Percentiles rank a stretch among this genome's conserved stretches.
phyloP scores from a whole-genome alignment of 192 early-diverging fungal genomes.

The Podila epigama region DNA sequence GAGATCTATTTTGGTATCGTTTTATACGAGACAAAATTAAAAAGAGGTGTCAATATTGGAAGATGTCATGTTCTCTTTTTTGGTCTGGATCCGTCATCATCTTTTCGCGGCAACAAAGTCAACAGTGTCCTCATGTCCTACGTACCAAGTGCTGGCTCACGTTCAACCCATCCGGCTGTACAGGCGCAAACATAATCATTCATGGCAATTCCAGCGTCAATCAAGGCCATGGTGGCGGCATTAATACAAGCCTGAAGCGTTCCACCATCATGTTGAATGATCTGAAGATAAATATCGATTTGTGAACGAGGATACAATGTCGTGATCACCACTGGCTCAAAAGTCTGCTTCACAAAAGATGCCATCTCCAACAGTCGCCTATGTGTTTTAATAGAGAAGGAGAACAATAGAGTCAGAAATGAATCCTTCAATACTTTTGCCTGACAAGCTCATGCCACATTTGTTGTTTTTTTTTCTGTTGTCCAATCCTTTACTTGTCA shows the following conservation, averaged over 20 bases:
- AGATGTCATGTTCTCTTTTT: background rate
- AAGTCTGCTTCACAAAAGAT: slow-evolving; percentile 85
- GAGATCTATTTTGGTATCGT: slow-evolving; percentile 63
- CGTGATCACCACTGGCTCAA: slow-evolving; percentile 86
- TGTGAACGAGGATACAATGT: slow-evolving; percentile 85
- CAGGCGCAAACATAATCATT: slow-evolving; percentile 87
- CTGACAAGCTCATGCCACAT: background rate
- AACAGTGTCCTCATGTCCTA: background rate
- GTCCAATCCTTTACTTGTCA: slow-evolving; percentile 89
- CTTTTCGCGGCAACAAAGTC: background rate
- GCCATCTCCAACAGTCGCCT: slow-evolving; percentile 88
- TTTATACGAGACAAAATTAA: background rate
- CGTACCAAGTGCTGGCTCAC: slow-evolving; percentile 72
- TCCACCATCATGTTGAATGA: slow-evolving; percentile 95
- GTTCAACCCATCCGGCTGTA: slow-evolving; percentile 85
- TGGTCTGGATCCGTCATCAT: background rate
- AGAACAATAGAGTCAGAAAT: background rate
- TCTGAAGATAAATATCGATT: slow-evolving; percentile 92
- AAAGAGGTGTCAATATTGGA: background rate
- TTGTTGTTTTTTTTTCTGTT: background rate
- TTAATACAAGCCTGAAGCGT: slow-evolving; percentile 80
- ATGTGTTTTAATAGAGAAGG: background rate
- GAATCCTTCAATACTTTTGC: background rate
- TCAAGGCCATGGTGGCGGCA: slow-evolving; percentile 82
- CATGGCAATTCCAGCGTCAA: slow-evolving; percentile 86